Evolutionary conservation across 805 yeast species (phyloP).

Genomic region (Starmerella cellae): DNA sequence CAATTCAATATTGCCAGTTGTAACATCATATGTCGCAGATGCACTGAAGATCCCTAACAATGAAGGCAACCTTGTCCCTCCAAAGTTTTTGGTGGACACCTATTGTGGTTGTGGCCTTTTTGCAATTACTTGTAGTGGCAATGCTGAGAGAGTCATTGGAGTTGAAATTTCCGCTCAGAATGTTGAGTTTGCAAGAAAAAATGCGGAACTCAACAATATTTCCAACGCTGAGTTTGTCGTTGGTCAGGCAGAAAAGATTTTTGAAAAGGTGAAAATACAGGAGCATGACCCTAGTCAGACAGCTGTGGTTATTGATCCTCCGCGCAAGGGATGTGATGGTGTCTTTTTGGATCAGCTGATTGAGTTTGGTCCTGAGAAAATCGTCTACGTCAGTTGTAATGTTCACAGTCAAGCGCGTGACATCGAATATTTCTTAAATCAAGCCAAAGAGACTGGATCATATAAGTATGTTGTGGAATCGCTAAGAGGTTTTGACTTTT

Average conservation of each 20-base stretch:
- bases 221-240: slow-evolving; percentile 70
- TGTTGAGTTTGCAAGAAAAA: slow-evolving; percentile 71
- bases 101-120: slow-evolving; percentile 94
- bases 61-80: slow-evolving; percentile 25
- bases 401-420: slow-evolving; percentile 97
- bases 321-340: slow-evolving; percentile 92
- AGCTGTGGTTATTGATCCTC: slow-evolving; percentile 88
- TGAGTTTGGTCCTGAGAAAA: slow-evolving; percentile 66
- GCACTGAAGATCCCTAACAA: slow-evolving; percentile 37
- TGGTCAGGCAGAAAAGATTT: slow-evolving; percentile 86
- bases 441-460: slow-evolving; percentile 31
- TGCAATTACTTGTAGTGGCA: slow-evolving; percentile 68
- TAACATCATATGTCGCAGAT: slow-evolving; percentile 66
- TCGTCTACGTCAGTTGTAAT: slow-evolving; percentile 93
- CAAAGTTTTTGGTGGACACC: slow-evolving; percentile 74
- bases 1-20: slow-evolving; percentile 74
- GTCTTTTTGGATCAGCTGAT: slow-evolving; percentile 75
- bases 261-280: slow-evolving; percentile 52
- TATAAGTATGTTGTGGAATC: slow-evolving; percentile 56
- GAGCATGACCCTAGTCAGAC: slow-evolving; percentile 41
- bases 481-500: slow-evolving; percentile 88
- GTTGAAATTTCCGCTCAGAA: slow-evolving; percentile 90
- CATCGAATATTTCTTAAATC: slow-evolving; percentile 65
- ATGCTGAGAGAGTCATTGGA: slow-evolving; percentile 77
- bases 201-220: slow-evolving; percentile 64